Conservation (phyloP, 495 filamentous ascomycete species). For the Penicillium cataractarum region DNA sequence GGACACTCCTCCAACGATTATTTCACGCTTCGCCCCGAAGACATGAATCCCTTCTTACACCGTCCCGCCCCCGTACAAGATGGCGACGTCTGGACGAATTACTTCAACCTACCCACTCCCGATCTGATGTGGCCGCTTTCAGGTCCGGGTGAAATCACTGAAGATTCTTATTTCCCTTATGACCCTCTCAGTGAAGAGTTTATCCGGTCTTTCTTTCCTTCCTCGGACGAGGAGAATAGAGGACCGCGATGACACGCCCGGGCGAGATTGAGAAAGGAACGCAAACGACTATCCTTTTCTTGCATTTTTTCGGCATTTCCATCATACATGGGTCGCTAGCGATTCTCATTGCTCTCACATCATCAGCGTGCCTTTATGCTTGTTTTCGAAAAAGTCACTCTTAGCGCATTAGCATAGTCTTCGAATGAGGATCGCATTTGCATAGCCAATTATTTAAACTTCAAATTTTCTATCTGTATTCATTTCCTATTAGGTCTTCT, state of each 20-base stretch:
- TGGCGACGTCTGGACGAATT: slow-evolving; percentile 19
- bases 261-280: slow-evolving; percentile 2
- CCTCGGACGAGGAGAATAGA: slow-evolving; percentile 17
- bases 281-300: slow-evolving; percentile 2
- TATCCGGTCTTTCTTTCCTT: slow-evolving; percentile 49
- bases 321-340: neutral
- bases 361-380: slow-evolving; percentile 5
- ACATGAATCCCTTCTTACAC: slow-evolving; percentile 16
- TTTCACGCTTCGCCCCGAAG: slow-evolving; percentile 18
- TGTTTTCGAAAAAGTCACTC: neutral
- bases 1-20: slow-evolving; percentile 10
- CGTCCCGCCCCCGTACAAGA: slow-evolving; percentile 14
- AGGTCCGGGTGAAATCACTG: slow-evolving; percentile 13
- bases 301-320: neutral
- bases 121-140: slow-evolving; percentile 16
- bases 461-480: neutral
- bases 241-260: slow-evolving; percentile 1
- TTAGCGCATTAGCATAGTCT: slow-evolving; percentile 8
- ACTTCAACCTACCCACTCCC: slow-evolving; percentile 23
- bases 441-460: neutral
- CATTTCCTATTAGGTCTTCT: neutral
- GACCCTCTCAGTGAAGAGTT: slow-evolving; percentile 50
- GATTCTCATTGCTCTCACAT: neutral
- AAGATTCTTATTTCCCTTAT: slow-evolving; percentile 45
- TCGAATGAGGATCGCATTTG: slow-evolving; percentile 7